Evolutionary conservation across 768 basidiomycete genomes (phyloP).

Genomic region (Harrya chromipes): DNA sequence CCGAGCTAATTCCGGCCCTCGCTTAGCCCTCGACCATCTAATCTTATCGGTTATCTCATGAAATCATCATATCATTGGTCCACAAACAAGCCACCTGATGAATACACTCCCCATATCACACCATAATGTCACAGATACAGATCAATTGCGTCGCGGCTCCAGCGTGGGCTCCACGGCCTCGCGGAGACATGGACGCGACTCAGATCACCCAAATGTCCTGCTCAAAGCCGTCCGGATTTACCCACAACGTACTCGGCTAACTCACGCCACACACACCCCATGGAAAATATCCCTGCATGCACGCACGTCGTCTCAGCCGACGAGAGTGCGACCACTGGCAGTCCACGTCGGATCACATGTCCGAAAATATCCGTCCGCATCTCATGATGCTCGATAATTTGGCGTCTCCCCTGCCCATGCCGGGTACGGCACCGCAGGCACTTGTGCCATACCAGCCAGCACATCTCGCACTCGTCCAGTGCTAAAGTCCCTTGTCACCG

Average conservation of each 20-base stretch:
- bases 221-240: slow-evolving; percentile 9
- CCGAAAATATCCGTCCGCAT: slow-evolving; percentile 10
- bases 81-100: neutral
- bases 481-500: slow-evolving; percentile 44
- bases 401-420: slow-evolving; percentile 6
- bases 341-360: slow-evolving; percentile 14
- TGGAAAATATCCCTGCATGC: slow-evolving; percentile 12
- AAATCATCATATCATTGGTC: slow-evolving; percentile 10
- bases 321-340: slow-evolving; percentile 3
- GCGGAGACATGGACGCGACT: slow-evolving; percentile 16
- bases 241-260: slow-evolving; percentile 30
- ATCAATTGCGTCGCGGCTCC: slow-evolving; percentile 27
- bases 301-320: slow-evolving; percentile 20
- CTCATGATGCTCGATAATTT: slow-evolving; percentile 2
- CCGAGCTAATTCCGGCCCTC: slow-evolving; percentile 10
- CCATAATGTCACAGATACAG: slow-evolving; percentile 19
- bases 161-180: slow-evolving; percentile 29
- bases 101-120: too few species aligned
- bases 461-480: slow-evolving; percentile 21
- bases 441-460: slow-evolving; percentile 19
- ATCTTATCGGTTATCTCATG: slow-evolving; percentile 26
- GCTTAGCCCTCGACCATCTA: slow-evolving; percentile 21
- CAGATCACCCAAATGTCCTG: slow-evolving; percentile 12
- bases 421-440: slow-evolving; percentile 22
- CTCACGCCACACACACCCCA: slow-evolving; percentile 15